Base-by-base conservation (phyloP, 1,139 yeast genomes). In the Hyphopichia pseudoburtonii region DNA sequence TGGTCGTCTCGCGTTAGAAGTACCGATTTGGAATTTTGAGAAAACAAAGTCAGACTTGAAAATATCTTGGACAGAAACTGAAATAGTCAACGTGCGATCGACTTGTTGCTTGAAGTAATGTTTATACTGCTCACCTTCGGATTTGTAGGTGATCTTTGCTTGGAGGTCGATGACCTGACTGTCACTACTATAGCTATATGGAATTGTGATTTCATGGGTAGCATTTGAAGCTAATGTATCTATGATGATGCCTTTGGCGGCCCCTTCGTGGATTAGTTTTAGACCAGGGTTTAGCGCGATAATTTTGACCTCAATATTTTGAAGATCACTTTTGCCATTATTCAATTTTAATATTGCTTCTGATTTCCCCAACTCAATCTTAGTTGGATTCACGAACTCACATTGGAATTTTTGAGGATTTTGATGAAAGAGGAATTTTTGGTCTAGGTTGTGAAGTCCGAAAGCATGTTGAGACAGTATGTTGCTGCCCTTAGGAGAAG, bases 11-110 rank as follows among this genome's bases (percentile, higher is more conserved):
- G 70, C 46, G 23, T 71, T 70, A 2, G 82, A 68, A 3, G 88
- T 73, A 9, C 88, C 83, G 31, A 86, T 69, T 17, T 82, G 78
- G 51, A 83, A 86, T 46, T 79, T 81, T 3, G 90, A 81, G 47
- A 76, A 82, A 2, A 86, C 63, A 35, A 68, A 66, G 7, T 72
- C 59, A 1, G 73, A 54, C 40, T 76, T 76, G 62, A 85, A 85
- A 11, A 81, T 78, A 54, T 86, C 95, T 50, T 84, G 90, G 2
- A 86, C 94, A 2, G 86, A 77, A 1, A 86, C 90, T 1, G 89
- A 82, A 5, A 81, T 54, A 11, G 70, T 62, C 26, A 86, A 63
- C 1, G 79, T 64, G 4, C 80, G 71, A 41, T 81, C 82, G 6
- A 82, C 48, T 5, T 49, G 52, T 33, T 57, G 56, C 4, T 56